These are phyloP conservation scores for Rubroboletus satanas DNA, from an alignment of 768 basidiomycete species.

Conservation along the genomic window DNA sequence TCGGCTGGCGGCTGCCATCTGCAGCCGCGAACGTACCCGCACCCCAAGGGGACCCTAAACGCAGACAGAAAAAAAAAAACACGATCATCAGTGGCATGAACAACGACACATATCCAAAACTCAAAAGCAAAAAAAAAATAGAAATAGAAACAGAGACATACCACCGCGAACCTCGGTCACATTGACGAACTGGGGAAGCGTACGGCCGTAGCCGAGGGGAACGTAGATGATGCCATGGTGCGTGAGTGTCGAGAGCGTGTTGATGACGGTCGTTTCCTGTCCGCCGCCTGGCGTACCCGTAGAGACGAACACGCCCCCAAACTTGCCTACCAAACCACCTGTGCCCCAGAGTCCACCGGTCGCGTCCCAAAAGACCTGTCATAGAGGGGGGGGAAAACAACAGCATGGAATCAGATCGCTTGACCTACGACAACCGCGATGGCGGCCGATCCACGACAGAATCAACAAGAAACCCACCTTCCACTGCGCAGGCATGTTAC, in stretches of 20 bases:
- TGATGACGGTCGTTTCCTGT: constrained; percentile 58
- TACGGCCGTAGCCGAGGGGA: constrained; percentile 61
- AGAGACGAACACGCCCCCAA: constrained; percentile 71
- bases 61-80: not conserved
- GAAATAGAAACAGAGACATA: constrained; percentile 26
- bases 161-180: constrained; percentile 56
- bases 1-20: constrained; percentile 49
- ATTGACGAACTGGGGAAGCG: constrained; percentile 42
- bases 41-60: constrained; percentile 71
- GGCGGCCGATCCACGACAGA: not conserved
- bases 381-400: not conserved
- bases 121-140: not conserved
- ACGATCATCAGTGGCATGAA: not conserved
- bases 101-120: not conserved
- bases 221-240: constrained; percentile 75
- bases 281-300: constrained; percentile 72
- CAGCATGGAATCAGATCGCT: not conserved
- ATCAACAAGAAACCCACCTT: constrained; percentile 41
- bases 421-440: not conserved
- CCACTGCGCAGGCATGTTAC: constrained; percentile 50
- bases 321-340: constrained; percentile 68
- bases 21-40: constrained; percentile 57
- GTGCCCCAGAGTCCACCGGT: constrained; percentile 64
- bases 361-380: constrained; percentile 67
- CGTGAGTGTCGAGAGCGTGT: constrained; percentile 51